Evolutionary conservation across 2,329 filamentous ascomycete species (phyloP), one percentile per base, ranked within the genome.

Genomic region (Stagonosporopsis vannaccii): DNA sequence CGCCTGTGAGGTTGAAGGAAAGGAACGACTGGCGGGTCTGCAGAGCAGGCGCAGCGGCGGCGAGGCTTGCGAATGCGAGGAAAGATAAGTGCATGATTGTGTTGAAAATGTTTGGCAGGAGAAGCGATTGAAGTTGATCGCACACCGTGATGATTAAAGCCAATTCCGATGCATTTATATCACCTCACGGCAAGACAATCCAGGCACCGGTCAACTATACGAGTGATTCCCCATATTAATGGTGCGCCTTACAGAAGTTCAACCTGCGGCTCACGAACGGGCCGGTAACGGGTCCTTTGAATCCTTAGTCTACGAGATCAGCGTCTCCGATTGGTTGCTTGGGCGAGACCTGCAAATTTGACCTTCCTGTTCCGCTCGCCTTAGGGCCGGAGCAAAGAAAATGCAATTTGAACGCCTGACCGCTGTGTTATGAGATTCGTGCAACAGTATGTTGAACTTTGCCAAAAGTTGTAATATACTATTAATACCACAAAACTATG

Each of bases 401-500:
- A 26, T 25, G 17, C 36, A 37, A 37, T 19, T 48, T 23, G 20
- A 15, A 32, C 17, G 33, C 11, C 25, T 25, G 8, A 13, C 30
- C 26, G 35, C 9, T 13, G 12, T 22, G 25, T 15, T 8, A 7
- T 32, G 17, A 23, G 2, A 25, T 25, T 20, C 13, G 30, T 32
- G 30, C n/a, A n/a, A 7, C 30, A n/a, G 3, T 3, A n/a, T 32
- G 4, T 32, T 32, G 30, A 32, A 20, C 26, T 11, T 15, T 40
- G 35, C 9, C 13, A 12, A 12, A 28, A 41, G 1, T 1, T 13
- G 15, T 12, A 2, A 12, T 3, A 26, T 15, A 2, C 17, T 9
- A 33, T 11, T 8, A n/a, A 39, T n/a, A 40, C 20, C 4, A 13
- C 17, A 11, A 1, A 25, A 12, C 54, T 68, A 73, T 36, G 73